A percentile compares a stretch with the other conserved stretches of the same genome.
These are phyloP conservation scores for Exophiala sp. DNA, from an alignment of 2,329 filamentous ascomycete genomes.

Conservation along the genomic window DNA sequence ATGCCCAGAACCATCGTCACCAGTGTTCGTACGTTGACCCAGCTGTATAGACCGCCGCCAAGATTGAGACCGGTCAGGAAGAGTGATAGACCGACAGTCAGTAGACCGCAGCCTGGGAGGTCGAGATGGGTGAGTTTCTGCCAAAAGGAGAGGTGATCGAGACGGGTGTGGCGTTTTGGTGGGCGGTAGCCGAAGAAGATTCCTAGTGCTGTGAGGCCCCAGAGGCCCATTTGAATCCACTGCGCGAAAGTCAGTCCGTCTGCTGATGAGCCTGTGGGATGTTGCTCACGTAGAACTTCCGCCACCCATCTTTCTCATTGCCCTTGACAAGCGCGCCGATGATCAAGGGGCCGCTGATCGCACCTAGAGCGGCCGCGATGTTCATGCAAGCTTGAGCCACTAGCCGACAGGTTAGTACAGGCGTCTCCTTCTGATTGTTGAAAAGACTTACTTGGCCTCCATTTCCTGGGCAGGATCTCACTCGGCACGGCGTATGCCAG, in stretches of 20 bases:
- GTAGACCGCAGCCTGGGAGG: slow-evolving; percentile 16
- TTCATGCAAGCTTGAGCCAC: slow-evolving; percentile 23
- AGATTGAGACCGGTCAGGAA: slow-evolving; percentile 23
- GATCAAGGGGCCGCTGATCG: slow-evolving; percentile 17
- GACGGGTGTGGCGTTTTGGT: slow-evolving; percentile 21
- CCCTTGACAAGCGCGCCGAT: slow-evolving; percentile 19
- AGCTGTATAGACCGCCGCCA: slow-evolving; percentile 21
- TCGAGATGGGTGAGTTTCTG: slow-evolving; percentile 24
- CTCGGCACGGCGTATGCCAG: slow-evolving; percentile 24
- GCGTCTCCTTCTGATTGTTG: too few species aligned
- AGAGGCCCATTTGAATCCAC: slow-evolving; percentile 25
- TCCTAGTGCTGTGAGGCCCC: slow-evolving; percentile 21
- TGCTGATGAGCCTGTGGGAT: not conserved
- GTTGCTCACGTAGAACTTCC: slow-evolving; percentile 20
- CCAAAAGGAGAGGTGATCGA: slow-evolving; percentile 22
- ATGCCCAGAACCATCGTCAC: slow-evolving; percentile 16
- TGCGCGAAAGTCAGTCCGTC: slow-evolving; percentile 1
- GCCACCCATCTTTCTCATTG: slow-evolving; percentile 17
- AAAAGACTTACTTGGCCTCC: slow-evolving; percentile 26
- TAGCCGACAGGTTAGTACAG: too few species aligned
- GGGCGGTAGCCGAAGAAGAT: slow-evolving; percentile 24
- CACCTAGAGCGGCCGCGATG: slow-evolving; percentile 19
- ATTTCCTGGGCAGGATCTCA: slow-evolving; percentile 24
- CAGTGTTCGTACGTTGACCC: slow-evolving; percentile 19
- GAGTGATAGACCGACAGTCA: slow-evolving; percentile 18